phyloP scores from a whole-genome alignment of 768 basidiomycete genomes.

The Boletus subcaerulescens region DNA sequence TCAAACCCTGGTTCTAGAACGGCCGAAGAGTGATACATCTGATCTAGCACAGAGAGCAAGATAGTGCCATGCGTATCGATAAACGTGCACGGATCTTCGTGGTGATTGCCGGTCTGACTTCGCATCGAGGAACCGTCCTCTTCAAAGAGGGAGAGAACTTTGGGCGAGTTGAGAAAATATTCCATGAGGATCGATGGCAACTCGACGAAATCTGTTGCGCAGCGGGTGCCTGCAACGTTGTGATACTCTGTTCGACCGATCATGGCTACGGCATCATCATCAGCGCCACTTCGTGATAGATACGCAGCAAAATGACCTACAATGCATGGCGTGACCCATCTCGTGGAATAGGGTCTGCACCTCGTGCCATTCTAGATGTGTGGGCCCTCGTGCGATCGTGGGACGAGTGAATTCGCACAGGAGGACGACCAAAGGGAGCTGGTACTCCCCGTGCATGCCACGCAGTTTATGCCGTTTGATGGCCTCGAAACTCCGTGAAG shows the following conservation, averaged over 20 bases:
- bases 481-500: constrained; percentile 63
- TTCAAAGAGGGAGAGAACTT: constrained; percentile 78
- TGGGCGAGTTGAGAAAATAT: constrained; percentile 85
- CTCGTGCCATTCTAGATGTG: constrained; percentile 87
- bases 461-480: constrained; percentile 57
- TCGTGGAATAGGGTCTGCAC: constrained; percentile 95
- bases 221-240: constrained; percentile 95
- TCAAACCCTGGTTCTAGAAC: constrained; percentile 59
- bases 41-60: constrained; percentile 84
- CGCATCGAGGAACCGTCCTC: constrained; percentile 43
- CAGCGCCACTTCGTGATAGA: background rate
- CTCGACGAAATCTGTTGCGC: constrained; percentile 98
- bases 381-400: constrained; percentile 56
- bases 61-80: constrained; percentile 94
- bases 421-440: constrained; percentile 89
- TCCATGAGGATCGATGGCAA: constrained; percentile 99
- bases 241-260: constrained; percentile 96
- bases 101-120: constrained; percentile 58
- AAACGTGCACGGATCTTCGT: constrained; percentile 71
- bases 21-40: constrained; percentile 78
- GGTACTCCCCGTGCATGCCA: constrained; percentile 68
- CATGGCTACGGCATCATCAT: constrained; percentile 66
- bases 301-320: constrained; percentile 49
- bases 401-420: constrained; percentile 82
- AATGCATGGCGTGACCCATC: constrained; percentile 99